Evolutionary conservation across 192 early-diverging fungal genomes (phyloP).

Genomic region (Podila clonocystis): DNA sequence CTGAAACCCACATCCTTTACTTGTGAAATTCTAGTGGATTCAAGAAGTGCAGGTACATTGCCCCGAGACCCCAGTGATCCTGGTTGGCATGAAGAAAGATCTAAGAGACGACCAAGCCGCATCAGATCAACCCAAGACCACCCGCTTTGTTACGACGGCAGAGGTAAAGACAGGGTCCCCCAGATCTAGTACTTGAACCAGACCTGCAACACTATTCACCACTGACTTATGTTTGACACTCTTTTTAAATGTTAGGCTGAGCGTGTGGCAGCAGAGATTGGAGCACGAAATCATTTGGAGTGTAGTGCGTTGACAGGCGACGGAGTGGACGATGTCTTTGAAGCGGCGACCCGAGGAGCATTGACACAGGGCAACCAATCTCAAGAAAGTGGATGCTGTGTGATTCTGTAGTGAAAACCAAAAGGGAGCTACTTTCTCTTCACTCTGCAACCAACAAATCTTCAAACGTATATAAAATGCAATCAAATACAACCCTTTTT

Average conservation of each 20-base stretch:
- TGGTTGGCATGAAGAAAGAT: conserved; percentile 93
- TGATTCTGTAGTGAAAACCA: conserved; percentile 18
- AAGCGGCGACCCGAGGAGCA: conserved; percentile 57
- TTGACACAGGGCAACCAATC: conserved; percentile 49
- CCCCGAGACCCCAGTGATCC: conserved; percentile 81
- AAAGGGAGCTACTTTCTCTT: not conserved
- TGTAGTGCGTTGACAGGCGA: conserved; percentile 82
- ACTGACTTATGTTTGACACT: conserved; percentile 5
- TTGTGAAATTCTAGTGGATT: conserved; percentile 73
- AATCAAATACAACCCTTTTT: not conserved
- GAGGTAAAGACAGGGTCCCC: conserved; percentile 57
- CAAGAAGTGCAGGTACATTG: conserved; percentile 88
- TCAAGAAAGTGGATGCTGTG: conserved; percentile 46
- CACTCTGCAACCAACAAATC: not conserved
- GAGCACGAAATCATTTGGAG: conserved; percentile 84
- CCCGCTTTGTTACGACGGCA: conserved; percentile 75
- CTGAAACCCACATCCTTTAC: not conserved
- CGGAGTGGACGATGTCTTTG: conserved; percentile 71
- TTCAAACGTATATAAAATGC: not conserved
- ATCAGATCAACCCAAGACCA: conserved; percentile 71
- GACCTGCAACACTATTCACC: not conserved
- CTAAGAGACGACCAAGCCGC: conserved; percentile 79
- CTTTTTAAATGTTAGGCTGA: conserved; percentile 62
- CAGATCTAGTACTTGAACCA: not conserved
- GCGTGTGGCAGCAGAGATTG: conserved; percentile 72